Evolutionary conservation across 768 basidiomycete genomes (phyloP).

Genomic region (Serendipita sp.): DNA sequence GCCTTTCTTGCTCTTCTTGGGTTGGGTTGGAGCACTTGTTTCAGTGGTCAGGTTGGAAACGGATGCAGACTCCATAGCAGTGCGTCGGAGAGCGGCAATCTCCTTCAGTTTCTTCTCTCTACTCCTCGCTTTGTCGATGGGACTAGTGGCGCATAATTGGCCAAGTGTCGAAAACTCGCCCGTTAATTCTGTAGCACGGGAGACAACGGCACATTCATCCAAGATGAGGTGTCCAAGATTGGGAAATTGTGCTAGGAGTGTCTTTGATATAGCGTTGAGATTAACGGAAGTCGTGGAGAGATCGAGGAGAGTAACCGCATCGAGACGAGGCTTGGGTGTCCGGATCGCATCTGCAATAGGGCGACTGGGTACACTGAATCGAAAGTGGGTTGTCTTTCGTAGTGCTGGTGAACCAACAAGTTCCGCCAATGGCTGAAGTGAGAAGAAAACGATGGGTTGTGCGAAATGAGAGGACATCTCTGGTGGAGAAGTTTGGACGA

Average conservation of each 20-base stretch:
- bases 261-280: constrained; percentile 35
- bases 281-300: constrained; percentile 52
- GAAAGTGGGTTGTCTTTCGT: constrained; percentile 34
- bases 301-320: constrained; percentile 38
- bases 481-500: background rate
- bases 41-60: constrained; percentile 22
- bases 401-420: constrained; percentile 32
- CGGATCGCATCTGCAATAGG: constrained; percentile 31
- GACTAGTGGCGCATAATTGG: constrained; percentile 41
- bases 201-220: constrained; percentile 46
- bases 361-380: constrained; percentile 60
- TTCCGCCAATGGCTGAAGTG: constrained; percentile 38
- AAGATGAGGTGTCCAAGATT: constrained; percentile 49
- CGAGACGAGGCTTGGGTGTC: constrained; percentile 15
- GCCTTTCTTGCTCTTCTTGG: constrained; percentile 21
- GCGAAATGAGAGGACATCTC: constrained; percentile 38
- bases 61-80: constrained; percentile 12
- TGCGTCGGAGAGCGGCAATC: constrained; percentile 12
- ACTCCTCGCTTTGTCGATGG: constrained; percentile 44
- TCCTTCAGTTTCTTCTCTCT: constrained; percentile 44
- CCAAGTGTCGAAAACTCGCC: constrained; percentile 49
- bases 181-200: constrained; percentile 27
- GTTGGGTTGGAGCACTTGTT: background rate
- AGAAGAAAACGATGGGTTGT: constrained; percentile 79
- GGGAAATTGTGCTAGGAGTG: constrained; percentile 33